A percentile compares a stretch with the other conserved stretches of the same genome.
Conservation (phyloP, 768 basidiomycete species). For the Leucocoprinus sp. region DNA sequence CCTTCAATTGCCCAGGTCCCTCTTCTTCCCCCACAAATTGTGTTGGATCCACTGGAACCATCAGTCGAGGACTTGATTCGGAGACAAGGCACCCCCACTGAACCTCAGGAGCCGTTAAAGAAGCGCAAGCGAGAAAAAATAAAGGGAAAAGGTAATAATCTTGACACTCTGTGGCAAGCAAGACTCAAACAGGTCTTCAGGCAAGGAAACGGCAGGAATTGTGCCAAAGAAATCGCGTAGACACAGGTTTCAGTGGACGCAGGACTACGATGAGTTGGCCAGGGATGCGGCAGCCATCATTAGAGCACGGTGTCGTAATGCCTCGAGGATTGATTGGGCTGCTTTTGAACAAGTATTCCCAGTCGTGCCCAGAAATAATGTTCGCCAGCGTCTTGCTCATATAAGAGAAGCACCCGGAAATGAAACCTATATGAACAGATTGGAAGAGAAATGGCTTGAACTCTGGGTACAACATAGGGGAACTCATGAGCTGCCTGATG, state of each 20-base stretch:
- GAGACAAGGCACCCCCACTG: constrained; percentile 21
- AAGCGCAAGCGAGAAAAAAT: constrained; percentile 18
- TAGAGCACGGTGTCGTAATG: constrained; percentile 61
- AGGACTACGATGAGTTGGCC: constrained; percentile 83
- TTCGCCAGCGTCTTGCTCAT: constrained; percentile 59
- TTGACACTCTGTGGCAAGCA: background rate
- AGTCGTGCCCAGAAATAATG: constrained; percentile 60
- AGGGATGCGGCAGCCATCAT: constrained; percentile 81
- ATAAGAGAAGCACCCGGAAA: constrained; percentile 56
- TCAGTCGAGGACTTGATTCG: constrained; percentile 21
- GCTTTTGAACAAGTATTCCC: constrained; percentile 78
- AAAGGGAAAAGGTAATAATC: constrained; percentile 10
- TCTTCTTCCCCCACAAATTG: constrained; percentile 14
- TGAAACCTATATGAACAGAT: constrained; percentile 65
- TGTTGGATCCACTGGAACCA: constrained; percentile 9
- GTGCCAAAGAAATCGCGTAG: constrained; percentile 42
- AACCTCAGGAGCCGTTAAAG: constrained; percentile 11
- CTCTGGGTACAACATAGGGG: constrained; percentile 70
- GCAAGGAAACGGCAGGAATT: constrained; percentile 20
- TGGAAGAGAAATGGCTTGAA: constrained; percentile 77
- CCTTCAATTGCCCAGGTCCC: constrained; percentile 12
- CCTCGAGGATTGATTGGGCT: constrained; percentile 56
- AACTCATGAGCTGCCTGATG: constrained; percentile 60
- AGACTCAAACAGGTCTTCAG: constrained; percentile 1
- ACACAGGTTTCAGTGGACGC: constrained; percentile 74